phyloP scores from a whole-genome alignment of 2,329 filamentous ascomycete species.

The Diaporthe citri region DNA sequence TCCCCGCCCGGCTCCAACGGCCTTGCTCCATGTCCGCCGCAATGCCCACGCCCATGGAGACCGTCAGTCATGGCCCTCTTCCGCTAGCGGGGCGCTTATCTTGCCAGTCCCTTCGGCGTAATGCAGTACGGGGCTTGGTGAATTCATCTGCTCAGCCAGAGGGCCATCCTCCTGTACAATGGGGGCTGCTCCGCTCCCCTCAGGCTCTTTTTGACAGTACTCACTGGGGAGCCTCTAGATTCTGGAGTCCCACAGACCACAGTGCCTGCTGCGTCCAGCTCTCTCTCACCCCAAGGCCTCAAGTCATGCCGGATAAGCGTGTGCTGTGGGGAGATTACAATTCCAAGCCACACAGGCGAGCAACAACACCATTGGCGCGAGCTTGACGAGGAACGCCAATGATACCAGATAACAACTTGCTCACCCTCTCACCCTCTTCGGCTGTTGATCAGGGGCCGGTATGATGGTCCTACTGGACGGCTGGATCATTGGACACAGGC shows the following conservation, averaged over 20 bases:
- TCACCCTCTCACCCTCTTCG: background rate
- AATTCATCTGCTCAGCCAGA: conserved; percentile 8
- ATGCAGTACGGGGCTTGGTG: conserved; percentile 20
- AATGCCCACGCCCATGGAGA: conserved; percentile 31
- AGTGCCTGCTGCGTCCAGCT: background rate
- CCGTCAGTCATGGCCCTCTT: conserved; percentile 18
- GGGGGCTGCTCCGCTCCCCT: conserved; percentile 16
- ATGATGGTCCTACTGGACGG: background rate
- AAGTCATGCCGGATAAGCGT: conserved; percentile 16
- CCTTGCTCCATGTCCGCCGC: conserved; percentile 19
- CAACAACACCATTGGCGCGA: conserved; percentile 25
- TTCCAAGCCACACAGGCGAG: background rate
- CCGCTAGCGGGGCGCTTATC: conserved; percentile 36
- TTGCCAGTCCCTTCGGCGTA: conserved; percentile 32
- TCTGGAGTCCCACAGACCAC: background rate
- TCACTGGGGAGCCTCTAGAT: background rate
- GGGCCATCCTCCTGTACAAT: background rate
- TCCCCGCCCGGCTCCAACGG: conserved; percentile 29
- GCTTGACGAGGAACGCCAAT: conserved; percentile 6
- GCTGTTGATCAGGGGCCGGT: conserved; percentile 21
- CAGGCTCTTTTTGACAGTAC: background rate
- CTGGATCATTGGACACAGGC: background rate
- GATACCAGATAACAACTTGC: background rate
- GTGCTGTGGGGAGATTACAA: conserved; percentile 9
- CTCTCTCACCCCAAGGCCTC: background rate